These are phyloP conservation scores for Metschnikowia proteae DNA, from an alignment of 805 yeast species.

Conservation along the genomic window DNA sequence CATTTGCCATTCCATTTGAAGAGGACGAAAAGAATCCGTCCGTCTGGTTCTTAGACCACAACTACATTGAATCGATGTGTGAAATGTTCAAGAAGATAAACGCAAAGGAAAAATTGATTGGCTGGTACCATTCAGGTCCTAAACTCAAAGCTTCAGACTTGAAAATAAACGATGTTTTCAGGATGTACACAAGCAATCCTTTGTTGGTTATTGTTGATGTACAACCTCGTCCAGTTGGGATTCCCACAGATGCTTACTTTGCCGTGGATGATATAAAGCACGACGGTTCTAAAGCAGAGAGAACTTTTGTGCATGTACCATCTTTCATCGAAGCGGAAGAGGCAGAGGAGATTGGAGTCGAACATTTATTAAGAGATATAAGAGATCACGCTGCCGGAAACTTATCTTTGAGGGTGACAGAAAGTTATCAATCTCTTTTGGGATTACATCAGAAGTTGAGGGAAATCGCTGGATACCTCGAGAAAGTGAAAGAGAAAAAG, in stretches of 20 bases:
- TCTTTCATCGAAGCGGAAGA: constrained; percentile 94
- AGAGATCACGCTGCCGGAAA: constrained; percentile 97
- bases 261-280: constrained; percentile 95
- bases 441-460: constrained; percentile 77
- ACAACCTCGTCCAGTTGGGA: constrained; percentile 76
- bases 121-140: constrained; percentile 99
- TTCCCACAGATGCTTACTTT: constrained; percentile 92
- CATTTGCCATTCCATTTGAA: constrained; percentile 96
- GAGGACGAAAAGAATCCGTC: constrained; percentile 89
- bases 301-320: constrained; percentile 90
- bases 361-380: constrained; percentile 88
- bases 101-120: constrained; percentile 92
- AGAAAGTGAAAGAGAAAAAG: constrained; percentile 63
- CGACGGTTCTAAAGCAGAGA: constrained; percentile 90
- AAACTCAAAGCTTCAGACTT: constrained; percentile 83
- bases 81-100: constrained; percentile 97
- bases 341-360: constrained; percentile 99
- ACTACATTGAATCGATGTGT: constrained; percentile 92
- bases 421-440: constrained; percentile 81
- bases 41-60: constrained; percentile 97
- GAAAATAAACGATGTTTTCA: constrained; percentile 84
- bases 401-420: constrained; percentile 79
- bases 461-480: constrained; percentile 75
- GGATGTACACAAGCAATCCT: constrained; percentile 76
- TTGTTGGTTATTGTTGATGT: constrained; percentile 88